These are phyloP conservation scores for Vaccinium macrocarpon DNA, from an alignment of 148 eudicot genomes.

Conservation along the genomic window DNA sequence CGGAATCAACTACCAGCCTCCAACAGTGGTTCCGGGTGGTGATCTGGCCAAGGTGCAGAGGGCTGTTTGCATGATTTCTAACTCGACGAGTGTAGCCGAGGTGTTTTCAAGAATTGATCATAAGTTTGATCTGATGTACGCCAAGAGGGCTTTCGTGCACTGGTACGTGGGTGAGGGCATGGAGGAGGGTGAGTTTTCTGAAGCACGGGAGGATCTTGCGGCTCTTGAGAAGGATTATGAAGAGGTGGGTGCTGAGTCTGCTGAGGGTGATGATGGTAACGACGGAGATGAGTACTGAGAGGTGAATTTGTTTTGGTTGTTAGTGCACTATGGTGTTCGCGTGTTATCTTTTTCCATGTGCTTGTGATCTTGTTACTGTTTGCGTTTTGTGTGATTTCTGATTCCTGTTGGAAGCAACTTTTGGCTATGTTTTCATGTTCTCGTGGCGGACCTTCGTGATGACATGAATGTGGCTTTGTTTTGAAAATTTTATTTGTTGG, in stretches of 20 bases:
- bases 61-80: conserved; percentile 4
- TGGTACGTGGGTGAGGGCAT: conserved; percentile 35
- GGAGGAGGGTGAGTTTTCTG: conserved; percentile 35
- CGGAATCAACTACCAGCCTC: conserved; percentile 35
- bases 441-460: background rate
- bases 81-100: background rate
- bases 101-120: conserved; percentile 3
- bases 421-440: conserved; percentile 3
- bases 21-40: conserved; percentile 31
- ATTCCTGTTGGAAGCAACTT: background rate
- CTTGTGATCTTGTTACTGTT: background rate
- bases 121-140: background rate
- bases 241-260: conserved; percentile 25
- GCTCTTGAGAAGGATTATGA: conserved; percentile 21
- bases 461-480: conserved; percentile 11
- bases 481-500: background rate
- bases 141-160: conserved; percentile 25
- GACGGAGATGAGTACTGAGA: conserved; percentile 32
- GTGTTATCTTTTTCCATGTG: background rate
- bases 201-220: conserved; percentile 31
- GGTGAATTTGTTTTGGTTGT: background rate
- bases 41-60: conserved; percentile 26
- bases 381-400: background rate
- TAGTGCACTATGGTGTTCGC: background rate
- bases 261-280: conserved; percentile 27